Conservation (phyloP, 495 filamentous ascomycete genomes). For the Podospora pseudoanserina region DNA sequence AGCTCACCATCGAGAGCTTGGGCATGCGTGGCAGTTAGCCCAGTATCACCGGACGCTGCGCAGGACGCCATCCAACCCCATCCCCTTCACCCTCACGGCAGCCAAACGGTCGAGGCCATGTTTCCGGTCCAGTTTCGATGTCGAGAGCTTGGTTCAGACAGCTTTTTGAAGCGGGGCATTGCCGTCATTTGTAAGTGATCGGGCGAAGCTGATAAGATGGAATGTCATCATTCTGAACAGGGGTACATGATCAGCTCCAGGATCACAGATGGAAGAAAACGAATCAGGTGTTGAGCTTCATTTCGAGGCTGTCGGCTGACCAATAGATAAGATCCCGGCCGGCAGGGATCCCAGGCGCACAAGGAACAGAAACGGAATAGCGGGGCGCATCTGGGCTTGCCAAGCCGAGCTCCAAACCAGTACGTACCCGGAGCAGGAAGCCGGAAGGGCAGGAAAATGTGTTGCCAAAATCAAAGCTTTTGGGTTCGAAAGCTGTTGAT, state of each 20-base stretch:
- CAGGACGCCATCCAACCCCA: neutral
- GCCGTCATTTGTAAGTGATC: neutral
- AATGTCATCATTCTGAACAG: constrained; percentile 25
- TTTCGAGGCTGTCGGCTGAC: constrained; percentile 5
- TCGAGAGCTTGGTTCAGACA: neutral
- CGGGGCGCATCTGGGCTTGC: neutral
- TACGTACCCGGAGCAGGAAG: neutral
- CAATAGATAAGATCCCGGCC: constrained; percentile 22
- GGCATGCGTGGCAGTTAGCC: constrained; percentile 11
- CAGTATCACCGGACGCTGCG: neutral
- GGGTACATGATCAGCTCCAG: constrained; percentile 26
- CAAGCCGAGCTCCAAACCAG: constrained; percentile 1
- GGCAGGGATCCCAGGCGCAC: constrained; percentile 8
- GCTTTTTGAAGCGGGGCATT: neutral
- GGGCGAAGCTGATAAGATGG: constrained; percentile 15
- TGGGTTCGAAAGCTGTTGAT: neutral
- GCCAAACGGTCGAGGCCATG: neutral
- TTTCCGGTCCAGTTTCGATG: neutral
- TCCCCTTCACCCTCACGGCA: neutral
- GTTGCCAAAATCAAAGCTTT: neutral
- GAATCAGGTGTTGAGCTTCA: constrained; percentile 19
- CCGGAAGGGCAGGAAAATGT: neutral
- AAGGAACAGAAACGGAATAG: neutral
- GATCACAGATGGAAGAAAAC: constrained; percentile 17
- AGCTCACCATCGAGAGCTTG: constrained; percentile 10